Evolutionary conservation across 2,329 filamentous ascomycete species (phyloP).

Genomic region (Neurospora sp.): DNA sequence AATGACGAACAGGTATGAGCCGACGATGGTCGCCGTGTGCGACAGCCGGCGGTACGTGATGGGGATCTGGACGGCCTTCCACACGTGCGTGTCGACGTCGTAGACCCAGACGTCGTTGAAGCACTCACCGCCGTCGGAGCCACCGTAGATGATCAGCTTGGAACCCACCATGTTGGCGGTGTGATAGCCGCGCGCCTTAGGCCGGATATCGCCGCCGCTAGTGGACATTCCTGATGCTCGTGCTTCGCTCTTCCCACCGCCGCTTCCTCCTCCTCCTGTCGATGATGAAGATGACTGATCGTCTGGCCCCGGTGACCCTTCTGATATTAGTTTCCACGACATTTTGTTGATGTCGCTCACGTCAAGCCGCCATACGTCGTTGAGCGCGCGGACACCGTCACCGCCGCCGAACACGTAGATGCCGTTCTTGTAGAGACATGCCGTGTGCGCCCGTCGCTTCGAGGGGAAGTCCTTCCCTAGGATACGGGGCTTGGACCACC

Average conservation of each 20-base stretch:
- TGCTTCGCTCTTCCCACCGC: slow-evolving; percentile 9
- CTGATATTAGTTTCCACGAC: slow-evolving; percentile 56
- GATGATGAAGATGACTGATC: slow-evolving; percentile 5
- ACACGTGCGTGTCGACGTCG: slow-evolving; percentile 51
- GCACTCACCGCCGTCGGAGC: slow-evolving; percentile 60
- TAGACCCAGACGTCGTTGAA: slow-evolving; percentile 67
- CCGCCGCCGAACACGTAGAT: slow-evolving; percentile 65
- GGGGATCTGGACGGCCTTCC: slow-evolving; percentile 50
- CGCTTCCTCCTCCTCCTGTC: neutral
- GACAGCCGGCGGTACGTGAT: slow-evolving; percentile 54
- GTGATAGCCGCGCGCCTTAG: slow-evolving; percentile 59
- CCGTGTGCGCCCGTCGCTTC: slow-evolving; percentile 56
- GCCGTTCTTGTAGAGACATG: slow-evolving; percentile 61
- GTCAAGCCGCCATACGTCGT: slow-evolving; percentile 64
- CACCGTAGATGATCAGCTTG: slow-evolving; percentile 63
- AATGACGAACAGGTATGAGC: slow-evolving; percentile 60
- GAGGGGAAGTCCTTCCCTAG: slow-evolving; percentile 48
- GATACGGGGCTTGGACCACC: slow-evolving; percentile 54
- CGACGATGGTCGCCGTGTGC: slow-evolving; percentile 59
- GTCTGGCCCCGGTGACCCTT: slow-evolving; percentile 20
- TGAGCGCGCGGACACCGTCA: slow-evolving; percentile 58
- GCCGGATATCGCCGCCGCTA: slow-evolving; percentile 30
- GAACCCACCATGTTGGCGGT: slow-evolving; percentile 64
- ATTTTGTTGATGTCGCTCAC: slow-evolving; percentile 57
- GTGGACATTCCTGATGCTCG: slow-evolving; percentile 5